Percentiles rank a stretch among this genome's conserved stretches.
phyloP scores from a whole-genome alignment of 257 asterid genomes.

The Asclepias syriaca region DNA sequence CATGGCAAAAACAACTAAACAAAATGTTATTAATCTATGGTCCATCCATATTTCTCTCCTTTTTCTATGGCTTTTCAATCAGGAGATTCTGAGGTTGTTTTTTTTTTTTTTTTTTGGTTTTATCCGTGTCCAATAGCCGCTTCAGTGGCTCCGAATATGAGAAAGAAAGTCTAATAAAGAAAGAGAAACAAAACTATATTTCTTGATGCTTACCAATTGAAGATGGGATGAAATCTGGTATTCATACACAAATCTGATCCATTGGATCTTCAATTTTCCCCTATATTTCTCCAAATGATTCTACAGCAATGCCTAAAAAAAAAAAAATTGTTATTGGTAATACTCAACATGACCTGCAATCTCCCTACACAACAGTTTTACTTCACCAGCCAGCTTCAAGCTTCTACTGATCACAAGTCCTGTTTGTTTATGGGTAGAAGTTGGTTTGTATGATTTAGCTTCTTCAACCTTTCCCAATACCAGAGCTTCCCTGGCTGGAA shows the following conservation, averaged over 20 bases:
- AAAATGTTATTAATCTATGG: not conserved
- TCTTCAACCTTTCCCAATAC: conserved; percentile 60
- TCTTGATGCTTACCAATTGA: no score
- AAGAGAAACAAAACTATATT: no score
- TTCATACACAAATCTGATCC: not conserved
- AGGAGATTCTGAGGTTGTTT: not conserved
- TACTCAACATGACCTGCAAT: conserved; percentile 75
- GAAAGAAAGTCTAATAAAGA: no score
- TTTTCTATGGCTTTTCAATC: not conserved
- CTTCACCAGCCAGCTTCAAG: conserved; percentile 61
- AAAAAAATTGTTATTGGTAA: conserved; percentile 27
- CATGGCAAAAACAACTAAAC: not conserved
- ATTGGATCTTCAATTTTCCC: not conserved
- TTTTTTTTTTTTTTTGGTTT: no score
- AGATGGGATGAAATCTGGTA: no score
- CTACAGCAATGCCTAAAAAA: no score
- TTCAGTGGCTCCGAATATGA: no score
- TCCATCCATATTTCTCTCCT: not conserved
- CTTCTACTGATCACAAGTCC: conserved; percentile 69
- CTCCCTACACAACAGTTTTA: conserved; percentile 80
- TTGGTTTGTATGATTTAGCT: conserved; percentile 56
- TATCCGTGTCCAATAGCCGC: no score
- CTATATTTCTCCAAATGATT: not conserved
- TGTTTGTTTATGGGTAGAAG: conserved; percentile 60
- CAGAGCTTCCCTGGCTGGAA: conserved; percentile 81